Percentiles rank a stretch among this genome's conserved stretches.
Conservation (phyloP, 225 moss, liverwort and hornwort genomes). For the Physcomitrellopsis africana region DNA sequence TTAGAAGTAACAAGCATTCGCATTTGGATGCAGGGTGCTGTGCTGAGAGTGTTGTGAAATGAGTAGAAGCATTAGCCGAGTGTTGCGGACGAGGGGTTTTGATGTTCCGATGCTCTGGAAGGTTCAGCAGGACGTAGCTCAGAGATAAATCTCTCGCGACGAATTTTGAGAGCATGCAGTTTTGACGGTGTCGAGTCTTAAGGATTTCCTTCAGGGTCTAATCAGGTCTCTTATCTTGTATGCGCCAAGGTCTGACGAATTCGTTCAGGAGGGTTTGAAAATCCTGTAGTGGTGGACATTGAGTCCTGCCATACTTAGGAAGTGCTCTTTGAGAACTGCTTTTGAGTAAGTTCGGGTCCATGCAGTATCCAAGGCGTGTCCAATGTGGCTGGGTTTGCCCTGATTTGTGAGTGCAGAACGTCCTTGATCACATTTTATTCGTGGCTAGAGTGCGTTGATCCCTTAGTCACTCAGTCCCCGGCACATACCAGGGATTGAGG, state of each 20-base stretch:
- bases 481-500: not conserved
- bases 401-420: conserved; percentile 18
- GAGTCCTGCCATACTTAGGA: conserved; percentile 26
- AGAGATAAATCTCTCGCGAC: conserved; percentile 7
- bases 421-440: conserved; percentile 18
- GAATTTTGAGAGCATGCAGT: conserved; percentile 18
- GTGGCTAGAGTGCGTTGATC: conserved; percentile 10
- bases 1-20: not conserved
- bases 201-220: conserved; percentile 25
- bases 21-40: conserved; percentile 24
- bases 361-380: conserved; percentile 5
- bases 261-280: not conserved
- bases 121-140: conserved; percentile 17
- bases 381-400: not conserved
- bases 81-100: conserved; percentile 2
- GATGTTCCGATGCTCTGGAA: conserved; percentile 23
- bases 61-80: conserved; percentile 28
- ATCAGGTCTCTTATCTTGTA: conserved; percentile 6
- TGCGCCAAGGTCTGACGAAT: not conserved
- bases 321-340: not conserved
- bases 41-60: conserved; percentile 25
- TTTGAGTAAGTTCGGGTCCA: conserved; percentile 5
- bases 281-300: conserved; percentile 20
- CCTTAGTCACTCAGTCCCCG: conserved; percentile 5
- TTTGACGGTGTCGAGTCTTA: conserved; percentile 26